Conservation (phyloP, 2,329 filamentous ascomycete species). For the Botrytis byssoidea region DNA sequence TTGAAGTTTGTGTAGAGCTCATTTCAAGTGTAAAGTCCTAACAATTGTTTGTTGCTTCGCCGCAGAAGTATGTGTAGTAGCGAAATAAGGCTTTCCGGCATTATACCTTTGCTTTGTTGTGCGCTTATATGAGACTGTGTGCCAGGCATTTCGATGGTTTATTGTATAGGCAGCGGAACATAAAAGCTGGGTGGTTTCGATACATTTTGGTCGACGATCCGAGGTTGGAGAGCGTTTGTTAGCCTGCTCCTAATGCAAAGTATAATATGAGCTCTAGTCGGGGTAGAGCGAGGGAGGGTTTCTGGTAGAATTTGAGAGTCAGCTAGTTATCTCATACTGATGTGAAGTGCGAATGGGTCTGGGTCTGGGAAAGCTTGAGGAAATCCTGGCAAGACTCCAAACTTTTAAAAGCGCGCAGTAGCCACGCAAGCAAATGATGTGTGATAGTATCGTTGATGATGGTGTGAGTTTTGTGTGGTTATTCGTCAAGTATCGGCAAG, state of each 20-base stretch:
- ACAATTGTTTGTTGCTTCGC: not conserved
- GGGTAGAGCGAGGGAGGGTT: not conserved
- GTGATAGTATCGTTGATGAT: not conserved
- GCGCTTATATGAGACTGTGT: not conserved
- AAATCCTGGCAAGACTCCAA: not conserved
- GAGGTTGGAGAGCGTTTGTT: not conserved
- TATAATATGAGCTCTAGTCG: not conserved
- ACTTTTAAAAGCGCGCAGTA: no score
- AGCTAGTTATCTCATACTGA: not conserved
- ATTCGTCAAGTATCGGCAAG: not conserved
- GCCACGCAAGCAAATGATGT: not conserved
- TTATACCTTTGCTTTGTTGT: not conserved
- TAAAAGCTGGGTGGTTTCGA: not conserved
- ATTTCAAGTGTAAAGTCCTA: not conserved
- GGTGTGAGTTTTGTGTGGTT: not conserved
- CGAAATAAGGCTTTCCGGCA: not conserved
- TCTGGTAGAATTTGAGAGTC: not conserved
- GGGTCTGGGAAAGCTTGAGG: not conserved
- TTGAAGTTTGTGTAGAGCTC: not conserved
- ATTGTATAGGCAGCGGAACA: not conserved
- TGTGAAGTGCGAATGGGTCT: no score
- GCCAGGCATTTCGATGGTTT: not conserved
- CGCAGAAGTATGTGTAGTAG: not conserved
- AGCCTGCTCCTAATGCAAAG: not conserved
- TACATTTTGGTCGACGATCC: not conserved